These are phyloP conservation scores for Phytophthora cactorum DNA, from an alignment of 352 stramenopile genomes.

Conservation along the genomic window DNA sequence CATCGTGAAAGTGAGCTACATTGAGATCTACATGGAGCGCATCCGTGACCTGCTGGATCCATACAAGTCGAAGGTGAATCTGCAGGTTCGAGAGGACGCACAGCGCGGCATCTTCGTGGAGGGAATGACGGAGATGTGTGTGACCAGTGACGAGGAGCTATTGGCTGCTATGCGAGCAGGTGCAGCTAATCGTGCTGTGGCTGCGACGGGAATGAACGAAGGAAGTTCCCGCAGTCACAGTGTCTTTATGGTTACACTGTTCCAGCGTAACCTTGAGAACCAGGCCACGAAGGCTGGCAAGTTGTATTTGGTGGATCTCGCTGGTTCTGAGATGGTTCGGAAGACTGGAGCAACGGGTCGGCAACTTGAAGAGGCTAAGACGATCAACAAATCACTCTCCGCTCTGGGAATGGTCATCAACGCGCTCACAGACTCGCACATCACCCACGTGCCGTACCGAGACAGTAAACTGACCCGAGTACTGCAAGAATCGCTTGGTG, in stretches of 20 bases:
- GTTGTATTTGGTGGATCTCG: conserved; percentile 94
- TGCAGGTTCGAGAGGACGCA: conserved; percentile 90
- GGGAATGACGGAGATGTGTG: conserved; percentile 93
- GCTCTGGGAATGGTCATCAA: conserved; percentile 96
- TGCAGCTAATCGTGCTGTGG: conserved; percentile 83
- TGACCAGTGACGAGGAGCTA: conserved; percentile 91
- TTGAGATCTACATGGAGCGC: conserved; percentile 97
- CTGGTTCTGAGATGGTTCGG: conserved; percentile 94
- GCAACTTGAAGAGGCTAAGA: conserved; percentile 95
- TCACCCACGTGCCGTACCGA: conserved; percentile 88
- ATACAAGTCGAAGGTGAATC: conserved; percentile 92
- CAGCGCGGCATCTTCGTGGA: conserved; percentile 94
- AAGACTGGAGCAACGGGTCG: conserved; percentile 92
- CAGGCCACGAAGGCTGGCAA: conserved; percentile 91
- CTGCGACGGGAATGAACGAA: conserved; percentile 95
- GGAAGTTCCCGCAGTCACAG: conserved; percentile 90
- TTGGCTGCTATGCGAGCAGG: conserved; percentile 85
- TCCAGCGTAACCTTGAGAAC: conserved; percentile 86
- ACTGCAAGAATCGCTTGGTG: conserved; percentile 93
- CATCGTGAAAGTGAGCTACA: conserved; percentile 93
- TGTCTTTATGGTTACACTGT: conserved; percentile 93
- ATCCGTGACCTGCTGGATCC: conserved; percentile 93
- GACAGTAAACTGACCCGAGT: conserved; percentile 93
- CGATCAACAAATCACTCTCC: conserved; percentile 96
- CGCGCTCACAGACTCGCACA: conserved; percentile 85